These are phyloP conservation scores for Chenopodium quinoa DNA, from an alignment of 148 eudicot genomes.

Conservation along the genomic window DNA sequence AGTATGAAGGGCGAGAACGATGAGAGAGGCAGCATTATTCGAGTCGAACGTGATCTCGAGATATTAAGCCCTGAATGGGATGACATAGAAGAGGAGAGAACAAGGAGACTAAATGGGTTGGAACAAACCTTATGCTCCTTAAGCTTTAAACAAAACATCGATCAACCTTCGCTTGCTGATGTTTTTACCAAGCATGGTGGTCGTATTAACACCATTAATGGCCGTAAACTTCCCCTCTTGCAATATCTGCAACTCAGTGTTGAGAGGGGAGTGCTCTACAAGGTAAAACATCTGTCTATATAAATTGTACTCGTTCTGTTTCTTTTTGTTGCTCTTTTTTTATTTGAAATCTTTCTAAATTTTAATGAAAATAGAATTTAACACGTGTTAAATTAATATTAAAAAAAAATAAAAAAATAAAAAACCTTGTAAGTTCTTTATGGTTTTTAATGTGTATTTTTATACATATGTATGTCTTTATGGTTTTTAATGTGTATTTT, in stretches of 20 bases:
- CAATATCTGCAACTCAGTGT: slow-evolving; percentile 44
- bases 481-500: too few species aligned
- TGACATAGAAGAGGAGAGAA: slow-evolving; percentile 26
- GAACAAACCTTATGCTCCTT: slow-evolving; percentile 43
- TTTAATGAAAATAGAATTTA: too few species aligned
- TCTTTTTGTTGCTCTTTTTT: too few species aligned
- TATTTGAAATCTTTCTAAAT: background rate
- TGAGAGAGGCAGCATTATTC: slow-evolving; percentile 48
- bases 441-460: too few species aligned
- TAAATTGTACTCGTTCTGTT: too few species aligned
- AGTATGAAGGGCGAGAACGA: slow-evolving; percentile 39
- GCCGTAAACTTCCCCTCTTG: slow-evolving; percentile 49
- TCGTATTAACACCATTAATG: slow-evolving; percentile 36
- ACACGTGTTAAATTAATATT: too few species aligned
- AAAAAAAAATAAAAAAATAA: too few species aligned
- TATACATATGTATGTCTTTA: too few species aligned
- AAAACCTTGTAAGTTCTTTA: too few species aligned
- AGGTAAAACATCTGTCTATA: slow-evolving; percentile 21
- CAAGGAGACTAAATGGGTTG: slow-evolving; percentile 27
- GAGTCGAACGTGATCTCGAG: slow-evolving; percentile 33
- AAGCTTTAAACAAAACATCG: slow-evolving; percentile 36
- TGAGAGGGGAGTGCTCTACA: slow-evolving; percentile 44
- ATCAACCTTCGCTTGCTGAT: slow-evolving; percentile 31
- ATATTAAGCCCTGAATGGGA: slow-evolving; percentile 28
- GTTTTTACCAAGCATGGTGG: slow-evolving; percentile 54